phyloP scores from a whole-genome alignment of 352 stramenopile genomes.

The Phytophthora chlamydospora region DNA sequence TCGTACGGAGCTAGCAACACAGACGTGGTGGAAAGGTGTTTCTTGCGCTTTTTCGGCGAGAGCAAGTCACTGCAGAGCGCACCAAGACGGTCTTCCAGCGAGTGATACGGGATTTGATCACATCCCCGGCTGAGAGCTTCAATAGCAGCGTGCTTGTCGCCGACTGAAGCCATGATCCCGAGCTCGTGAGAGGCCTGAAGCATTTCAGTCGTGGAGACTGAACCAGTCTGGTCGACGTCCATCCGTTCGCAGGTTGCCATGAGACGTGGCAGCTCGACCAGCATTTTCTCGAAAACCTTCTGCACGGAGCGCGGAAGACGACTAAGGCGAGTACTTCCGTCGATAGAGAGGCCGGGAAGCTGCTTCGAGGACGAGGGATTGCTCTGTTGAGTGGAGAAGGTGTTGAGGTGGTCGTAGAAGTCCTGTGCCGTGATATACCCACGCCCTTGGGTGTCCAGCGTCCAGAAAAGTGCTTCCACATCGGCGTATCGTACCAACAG shows the following conservation, averaged over 20 bases:
- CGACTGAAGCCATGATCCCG: slow-evolving; percentile 60
- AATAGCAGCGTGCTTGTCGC: slow-evolving; percentile 65
- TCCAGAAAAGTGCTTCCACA: slow-evolving; percentile 78
- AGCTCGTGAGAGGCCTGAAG: slow-evolving; percentile 63
- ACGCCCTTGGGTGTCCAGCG: slow-evolving; percentile 64
- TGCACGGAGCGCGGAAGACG: slow-evolving; percentile 60
- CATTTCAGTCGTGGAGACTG: slow-evolving; percentile 51
- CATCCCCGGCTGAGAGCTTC: slow-evolving; percentile 35
- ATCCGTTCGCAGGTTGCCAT: slow-evolving; percentile 55
- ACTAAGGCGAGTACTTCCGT: slow-evolving; percentile 9
- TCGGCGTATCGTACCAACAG: slow-evolving; percentile 69
- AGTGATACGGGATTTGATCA: slow-evolving; percentile 53
- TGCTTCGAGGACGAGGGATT: slow-evolving; percentile 30
- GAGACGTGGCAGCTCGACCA: slow-evolving; percentile 48
- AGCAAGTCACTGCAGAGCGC: slow-evolving; percentile 69
- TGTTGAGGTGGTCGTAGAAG: slow-evolving; percentile 72
- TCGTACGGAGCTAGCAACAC: slow-evolving; percentile 72
- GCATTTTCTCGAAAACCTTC: slow-evolving; percentile 76
- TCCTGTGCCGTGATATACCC: slow-evolving; percentile 65
- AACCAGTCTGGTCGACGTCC: slow-evolving; percentile 47
- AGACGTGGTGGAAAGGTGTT: slow-evolving; percentile 73
- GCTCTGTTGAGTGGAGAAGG: slow-evolving; percentile 26
- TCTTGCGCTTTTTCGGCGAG: slow-evolving; percentile 68
- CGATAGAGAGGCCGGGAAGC: slow-evolving; percentile 36
- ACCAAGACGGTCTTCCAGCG: slow-evolving; percentile 49